phyloP scores from a whole-genome alignment of 306 rosid genomes.

The Arachis hypogaea region DNA sequence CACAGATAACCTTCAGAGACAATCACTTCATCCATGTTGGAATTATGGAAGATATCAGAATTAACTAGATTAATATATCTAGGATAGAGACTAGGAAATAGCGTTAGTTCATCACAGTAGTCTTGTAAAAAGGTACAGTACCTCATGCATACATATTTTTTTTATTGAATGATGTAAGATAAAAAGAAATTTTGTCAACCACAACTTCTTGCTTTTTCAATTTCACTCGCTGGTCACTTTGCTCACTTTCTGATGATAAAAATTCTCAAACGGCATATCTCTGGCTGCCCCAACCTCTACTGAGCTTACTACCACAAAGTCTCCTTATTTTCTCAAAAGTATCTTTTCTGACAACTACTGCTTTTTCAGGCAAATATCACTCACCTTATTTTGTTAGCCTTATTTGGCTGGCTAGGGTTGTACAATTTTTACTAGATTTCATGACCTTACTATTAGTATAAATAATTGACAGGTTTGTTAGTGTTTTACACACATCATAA shows the following conservation, averaged over 20 bases:
- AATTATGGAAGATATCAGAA: neutral
- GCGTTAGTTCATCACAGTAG: neutral
- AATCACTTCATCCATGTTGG: too few species aligned
- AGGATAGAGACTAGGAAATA: neutral
- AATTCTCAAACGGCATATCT: too few species aligned
- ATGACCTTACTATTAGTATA: constrained; percentile 3
- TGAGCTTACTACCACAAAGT: too few species aligned
- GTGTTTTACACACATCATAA: constrained; percentile 1
- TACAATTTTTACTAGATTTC: constrained; percentile 5
- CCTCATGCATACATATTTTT: neutral
- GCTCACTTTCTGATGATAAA: too few species aligned
- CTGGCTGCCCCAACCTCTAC: too few species aligned
- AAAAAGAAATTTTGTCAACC: neutral
- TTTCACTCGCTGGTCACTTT: neutral
- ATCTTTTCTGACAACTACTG: too few species aligned
- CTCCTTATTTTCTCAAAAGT: too few species aligned
- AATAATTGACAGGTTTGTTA: constrained; percentile 3
- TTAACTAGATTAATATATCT: neutral
- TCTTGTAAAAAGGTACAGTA: neutral
- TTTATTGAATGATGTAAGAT: too few species aligned
- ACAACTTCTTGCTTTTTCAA: too few species aligned
- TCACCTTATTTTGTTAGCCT: neutral
- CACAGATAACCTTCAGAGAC: too few species aligned
- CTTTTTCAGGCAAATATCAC: too few species aligned
- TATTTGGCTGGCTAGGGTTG: constrained; percentile 3